Percentiles rank a stretch among this genome's conserved stretches.
These are phyloP conservation scores for Dendrobium catenatum DNA, from an alignment of 106 monocot genomes.

Conservation along the genomic window DNA sequence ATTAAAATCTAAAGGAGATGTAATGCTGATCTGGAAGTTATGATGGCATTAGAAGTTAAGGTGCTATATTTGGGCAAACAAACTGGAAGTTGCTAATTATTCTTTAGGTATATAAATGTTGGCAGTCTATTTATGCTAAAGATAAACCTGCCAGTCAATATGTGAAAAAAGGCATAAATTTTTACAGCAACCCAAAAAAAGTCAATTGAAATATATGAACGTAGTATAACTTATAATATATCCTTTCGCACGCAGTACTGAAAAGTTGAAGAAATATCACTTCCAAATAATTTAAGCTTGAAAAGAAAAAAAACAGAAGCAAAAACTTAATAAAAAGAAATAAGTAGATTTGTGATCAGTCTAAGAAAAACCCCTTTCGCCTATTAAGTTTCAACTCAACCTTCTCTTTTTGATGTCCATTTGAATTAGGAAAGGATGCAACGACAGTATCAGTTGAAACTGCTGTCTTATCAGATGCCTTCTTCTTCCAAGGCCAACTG, in stretches of 20 bases:
- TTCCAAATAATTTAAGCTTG: background rate
- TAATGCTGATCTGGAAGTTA: background rate
- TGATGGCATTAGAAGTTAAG: background rate
- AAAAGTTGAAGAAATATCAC: background rate
- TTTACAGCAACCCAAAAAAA: background rate
- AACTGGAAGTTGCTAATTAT: background rate
- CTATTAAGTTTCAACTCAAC: background rate
- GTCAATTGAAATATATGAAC: background rate
- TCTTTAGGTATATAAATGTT: background rate
- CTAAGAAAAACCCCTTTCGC: background rate
- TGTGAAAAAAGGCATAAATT: background rate
- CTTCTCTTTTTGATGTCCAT: background rate
- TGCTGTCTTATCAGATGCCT: background rate
- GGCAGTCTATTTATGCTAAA: background rate
- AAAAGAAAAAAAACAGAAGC: background rate
- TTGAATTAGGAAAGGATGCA: constrained; percentile 1
- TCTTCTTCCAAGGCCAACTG: constrained; percentile 8
- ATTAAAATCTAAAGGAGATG: background rate
- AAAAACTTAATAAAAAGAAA: background rate
- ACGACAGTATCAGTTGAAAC: background rate
- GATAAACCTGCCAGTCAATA: background rate
- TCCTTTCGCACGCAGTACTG: background rate
- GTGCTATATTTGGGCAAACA: background rate
- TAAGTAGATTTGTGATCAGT: background rate
- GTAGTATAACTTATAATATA: background rate